Percentiles rank a stretch among this genome's conserved stretches.
These are phyloP conservation scores for Diaporthe ampelina DNA, from an alignment of 2,329 filamentous ascomycete genomes.

Conservation along the genomic window DNA sequence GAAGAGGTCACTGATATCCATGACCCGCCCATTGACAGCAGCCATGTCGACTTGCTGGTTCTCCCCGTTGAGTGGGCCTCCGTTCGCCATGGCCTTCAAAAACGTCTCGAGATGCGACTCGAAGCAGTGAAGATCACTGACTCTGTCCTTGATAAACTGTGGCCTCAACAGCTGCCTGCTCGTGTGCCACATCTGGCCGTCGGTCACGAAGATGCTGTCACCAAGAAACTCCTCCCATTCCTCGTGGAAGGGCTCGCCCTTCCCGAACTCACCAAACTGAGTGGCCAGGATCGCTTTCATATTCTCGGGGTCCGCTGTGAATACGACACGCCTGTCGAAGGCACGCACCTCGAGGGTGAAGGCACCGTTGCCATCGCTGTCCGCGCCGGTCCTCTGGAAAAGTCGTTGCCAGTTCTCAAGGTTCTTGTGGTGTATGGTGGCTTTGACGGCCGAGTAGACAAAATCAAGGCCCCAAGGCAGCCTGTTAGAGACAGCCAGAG, in stretches of 20 bases:
- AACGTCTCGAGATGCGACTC: constrained; percentile 83
- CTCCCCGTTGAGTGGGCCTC: constrained; percentile 69
- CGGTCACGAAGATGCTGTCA: constrained; percentile 84
- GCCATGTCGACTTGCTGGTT: constrained; percentile 74
- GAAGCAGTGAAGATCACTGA: constrained; percentile 85
- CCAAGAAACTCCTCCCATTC: constrained; percentile 85
- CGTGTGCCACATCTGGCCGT: constrained; percentile 83
- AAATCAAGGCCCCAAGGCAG: constrained; percentile 76
- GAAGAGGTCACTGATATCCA: constrained; percentile 83
- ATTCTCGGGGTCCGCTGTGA: constrained; percentile 89
- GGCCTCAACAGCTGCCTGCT: constrained; percentile 87
- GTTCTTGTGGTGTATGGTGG: constrained; percentile 67
- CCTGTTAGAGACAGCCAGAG: constrained; percentile 52
- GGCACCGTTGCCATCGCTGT: constrained; percentile 65
- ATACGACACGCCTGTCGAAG: constrained; percentile 71
- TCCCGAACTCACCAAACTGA: constrained; percentile 88
- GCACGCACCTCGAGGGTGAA: constrained; percentile 74
- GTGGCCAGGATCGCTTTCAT: constrained; percentile 92
- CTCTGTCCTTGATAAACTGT: constrained; percentile 87
- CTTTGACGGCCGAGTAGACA: constrained; percentile 67
- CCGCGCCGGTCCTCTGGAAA: constrained; percentile 61
- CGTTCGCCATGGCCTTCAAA: constrained; percentile 76
- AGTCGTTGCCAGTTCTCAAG: constrained; percentile 72
- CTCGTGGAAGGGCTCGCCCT: constrained; percentile 80
- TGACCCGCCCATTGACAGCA: constrained; percentile 70